These are phyloP conservation scores for Sanchytrium tribonematis DNA, from an alignment of 371 early-diverging fungal species.

Conservation along the genomic window DNA sequence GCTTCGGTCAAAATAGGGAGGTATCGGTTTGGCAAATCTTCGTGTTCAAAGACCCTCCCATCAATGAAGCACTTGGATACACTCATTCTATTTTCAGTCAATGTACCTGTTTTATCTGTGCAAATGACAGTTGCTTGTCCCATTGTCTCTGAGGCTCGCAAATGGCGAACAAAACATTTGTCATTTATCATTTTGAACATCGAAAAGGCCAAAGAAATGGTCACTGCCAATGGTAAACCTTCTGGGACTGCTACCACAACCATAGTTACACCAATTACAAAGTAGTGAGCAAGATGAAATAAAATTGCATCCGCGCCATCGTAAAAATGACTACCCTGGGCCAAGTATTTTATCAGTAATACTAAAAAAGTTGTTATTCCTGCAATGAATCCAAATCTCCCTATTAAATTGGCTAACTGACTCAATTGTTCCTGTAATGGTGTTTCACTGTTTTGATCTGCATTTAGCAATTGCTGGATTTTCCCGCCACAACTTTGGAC, in stretches of 20 bases:
- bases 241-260: conserved; percentile 40
- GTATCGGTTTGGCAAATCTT: neutral
- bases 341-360: conserved; percentile 34
- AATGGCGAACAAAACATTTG: conserved; percentile 67
- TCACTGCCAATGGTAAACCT: conserved; percentile 88
- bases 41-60: neutral
- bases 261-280: neutral
- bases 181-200: conserved; percentile 60
- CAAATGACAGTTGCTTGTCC: conserved; percentile 85
- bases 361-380: conserved; percentile 49
- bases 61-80: conserved; percentile 28
- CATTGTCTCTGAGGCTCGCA: conserved; percentile 91
- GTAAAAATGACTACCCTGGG: neutral
- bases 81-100: conserved; percentile 83
- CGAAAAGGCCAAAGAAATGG: conserved; percentile 76
- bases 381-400: conserved; percentile 53
- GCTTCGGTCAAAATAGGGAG: neutral
- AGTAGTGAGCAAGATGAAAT: neutral
- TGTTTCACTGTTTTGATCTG: conserved; percentile 37
- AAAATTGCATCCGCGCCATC: neutral
- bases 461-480: conserved; percentile 23
- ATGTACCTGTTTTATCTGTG: conserved; percentile 86
- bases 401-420: conserved; percentile 58
- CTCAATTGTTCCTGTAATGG: conserved; percentile 71
- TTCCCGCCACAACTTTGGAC: conserved; percentile 1